Conservation (phyloP, 805 yeast genomes). For the Debaryomyces hansenii region DNA sequence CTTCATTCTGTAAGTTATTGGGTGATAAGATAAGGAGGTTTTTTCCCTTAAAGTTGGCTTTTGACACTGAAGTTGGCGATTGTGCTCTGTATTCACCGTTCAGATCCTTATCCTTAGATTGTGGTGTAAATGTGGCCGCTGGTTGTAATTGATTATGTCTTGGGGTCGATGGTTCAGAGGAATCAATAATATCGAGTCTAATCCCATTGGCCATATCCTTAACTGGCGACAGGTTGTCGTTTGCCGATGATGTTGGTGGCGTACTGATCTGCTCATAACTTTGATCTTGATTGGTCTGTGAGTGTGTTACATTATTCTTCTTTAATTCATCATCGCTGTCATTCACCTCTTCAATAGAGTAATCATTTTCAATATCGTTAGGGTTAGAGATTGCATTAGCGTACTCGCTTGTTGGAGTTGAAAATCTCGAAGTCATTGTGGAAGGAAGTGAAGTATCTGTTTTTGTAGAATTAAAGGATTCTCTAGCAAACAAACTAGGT, state of each 20-base stretch:
- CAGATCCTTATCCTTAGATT: not conserved
- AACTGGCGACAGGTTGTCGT: not conserved
- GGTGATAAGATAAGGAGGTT: slow-evolving; percentile 41
- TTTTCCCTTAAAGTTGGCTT: slow-evolving; percentile 22
- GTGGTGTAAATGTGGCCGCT: not conserved
- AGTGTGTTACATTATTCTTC: slow-evolving; percentile 2
- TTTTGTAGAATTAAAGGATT: slow-evolving; percentile 17
- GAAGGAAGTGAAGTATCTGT: slow-evolving; percentile 13
- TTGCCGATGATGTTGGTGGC: not conserved
- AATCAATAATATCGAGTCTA: slow-evolving; percentile 18
- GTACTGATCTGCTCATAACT: not conserved
- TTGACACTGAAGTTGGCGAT: slow-evolving; percentile 11
- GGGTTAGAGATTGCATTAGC: not conserved
- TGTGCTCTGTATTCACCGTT: not conserved
- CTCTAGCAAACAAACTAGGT: slow-evolving; percentile 7
- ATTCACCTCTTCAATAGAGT: slow-evolving; percentile 41
- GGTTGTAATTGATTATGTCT: slow-evolving; percentile 3
- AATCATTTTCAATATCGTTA: slow-evolving; percentile 20
- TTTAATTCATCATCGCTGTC: slow-evolving; percentile 40
- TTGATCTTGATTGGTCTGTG: not conserved
- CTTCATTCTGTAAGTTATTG: slow-evolving; percentile 35
- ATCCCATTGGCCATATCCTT: slow-evolving; percentile 8
- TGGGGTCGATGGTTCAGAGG: slow-evolving; percentile 9
- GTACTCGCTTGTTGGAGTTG: slow-evolving; percentile 6
- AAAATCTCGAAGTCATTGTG: slow-evolving; percentile 9